Conservation (phyloP, 768 basidiomycete species). For the Mycena rosella region DNA sequence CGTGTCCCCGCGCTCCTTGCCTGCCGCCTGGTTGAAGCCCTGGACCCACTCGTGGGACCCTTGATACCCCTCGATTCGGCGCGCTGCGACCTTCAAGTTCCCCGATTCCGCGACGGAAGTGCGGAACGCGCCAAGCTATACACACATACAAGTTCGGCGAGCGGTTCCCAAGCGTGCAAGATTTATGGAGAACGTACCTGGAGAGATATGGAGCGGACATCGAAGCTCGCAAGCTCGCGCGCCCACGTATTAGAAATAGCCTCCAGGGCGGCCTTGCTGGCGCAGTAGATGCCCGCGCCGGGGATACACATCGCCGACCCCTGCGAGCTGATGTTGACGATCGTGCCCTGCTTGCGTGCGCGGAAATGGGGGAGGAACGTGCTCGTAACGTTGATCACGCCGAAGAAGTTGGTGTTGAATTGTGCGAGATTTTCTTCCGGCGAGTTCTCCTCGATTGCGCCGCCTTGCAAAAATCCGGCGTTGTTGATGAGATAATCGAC, state of each 20-base stretch:
- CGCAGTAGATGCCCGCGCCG: constrained; percentile 35
- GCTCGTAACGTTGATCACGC: constrained; percentile 42
- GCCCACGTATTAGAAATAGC: constrained; percentile 25
- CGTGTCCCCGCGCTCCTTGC: constrained; percentile 33
- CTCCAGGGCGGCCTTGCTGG: constrained; percentile 37
- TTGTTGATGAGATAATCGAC: constrained; percentile 45
- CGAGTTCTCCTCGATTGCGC: constrained; percentile 33
- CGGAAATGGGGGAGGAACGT: constrained; percentile 46
- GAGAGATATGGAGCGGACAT: constrained; percentile 19
- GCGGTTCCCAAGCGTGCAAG: not conserved
- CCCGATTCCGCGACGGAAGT: constrained; percentile 29
- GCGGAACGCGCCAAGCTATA: constrained; percentile 31
- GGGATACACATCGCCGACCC: constrained; percentile 11
- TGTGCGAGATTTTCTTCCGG: constrained; percentile 31
- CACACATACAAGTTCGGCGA: not conserved
- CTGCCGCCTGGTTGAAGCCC: constrained; percentile 13
- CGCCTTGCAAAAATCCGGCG: constrained; percentile 39
- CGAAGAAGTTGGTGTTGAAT: constrained; percentile 46
- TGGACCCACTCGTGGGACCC: constrained; percentile 20
- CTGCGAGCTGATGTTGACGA: constrained; percentile 39
- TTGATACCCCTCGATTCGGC: constrained; percentile 30
- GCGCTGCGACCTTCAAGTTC: constrained; percentile 15
- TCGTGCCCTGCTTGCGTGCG: constrained; percentile 25
- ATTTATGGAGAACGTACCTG: not conserved
- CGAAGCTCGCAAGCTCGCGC: constrained; percentile 3